Evolutionary conservation across 1,139 yeast species (phyloP), one percentile per base, ranked within the genome.

Genomic region (Pichia terricola): DNA sequence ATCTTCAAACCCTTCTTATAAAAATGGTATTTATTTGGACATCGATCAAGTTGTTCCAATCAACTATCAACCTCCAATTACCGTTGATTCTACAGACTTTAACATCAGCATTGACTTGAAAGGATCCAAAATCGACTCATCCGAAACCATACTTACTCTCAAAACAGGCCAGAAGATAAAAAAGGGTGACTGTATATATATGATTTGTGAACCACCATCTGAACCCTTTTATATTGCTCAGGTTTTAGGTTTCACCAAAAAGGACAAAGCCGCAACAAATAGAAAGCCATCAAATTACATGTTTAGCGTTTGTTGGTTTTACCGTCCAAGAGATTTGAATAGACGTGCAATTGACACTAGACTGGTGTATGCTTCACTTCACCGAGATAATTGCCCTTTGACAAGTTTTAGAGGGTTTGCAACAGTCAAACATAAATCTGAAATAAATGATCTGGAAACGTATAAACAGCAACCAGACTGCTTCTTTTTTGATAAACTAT

Each of bases 171-270:
- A 64, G 43, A 58, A 56, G 37, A 51, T 76, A 26, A 51, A 52
- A 6, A 75, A 75, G 48, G 77, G 76, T 27, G 95, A 89, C 46
- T 81, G 73, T 51, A 82, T 89, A 5, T 89, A 85, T 60, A 79
- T 91, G 77, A 72, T 88, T 28, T 80, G 94, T 51, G 96, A 87
- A 60, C 96, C 96, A 0, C 91, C 96, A 0, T 94, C 95, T 1
- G 97, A 89, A 55, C 96, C 97, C 0, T 89, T 85, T 65, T 88
- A 86, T 57, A 76, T 91, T 40, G 97, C 95, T 0, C 69, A 94
- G 43, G 73, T 91, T 40, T 75, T 86, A 73, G 94, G 89, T 28
- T 87, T 88, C 59, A 77, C 73, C 16, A 62, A 59, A 40, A 75
- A 70, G 50, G 57, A 56, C 43, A 51, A 52, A 41, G 43, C 38